Conservation (phyloP, 139 green algal genomes). For the Coccomyxa sp. region DNA sequence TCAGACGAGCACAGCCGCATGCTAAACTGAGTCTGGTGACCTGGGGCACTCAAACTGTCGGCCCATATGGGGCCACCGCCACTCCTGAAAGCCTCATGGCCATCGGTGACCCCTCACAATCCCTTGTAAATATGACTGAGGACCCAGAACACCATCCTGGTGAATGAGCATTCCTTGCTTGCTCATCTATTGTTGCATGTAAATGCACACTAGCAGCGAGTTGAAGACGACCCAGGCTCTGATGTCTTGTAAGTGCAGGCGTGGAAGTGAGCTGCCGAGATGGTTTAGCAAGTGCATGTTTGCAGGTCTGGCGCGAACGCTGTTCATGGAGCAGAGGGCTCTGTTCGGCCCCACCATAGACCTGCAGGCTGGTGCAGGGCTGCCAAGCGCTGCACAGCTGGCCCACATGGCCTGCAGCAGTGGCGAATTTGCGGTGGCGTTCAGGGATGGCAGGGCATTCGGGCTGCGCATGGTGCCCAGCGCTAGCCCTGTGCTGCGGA, state of each 20-base stretch:
- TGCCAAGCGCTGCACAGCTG: constrained; percentile 1
- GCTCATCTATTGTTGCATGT: too few relatives aligned
- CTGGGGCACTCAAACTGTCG: neutral
- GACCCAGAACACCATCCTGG: too few relatives aligned
- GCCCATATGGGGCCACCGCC: neutral
- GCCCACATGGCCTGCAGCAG: neutral
- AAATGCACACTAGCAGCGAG: too few relatives aligned
- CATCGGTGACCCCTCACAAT: neutral
- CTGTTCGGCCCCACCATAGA: neutral
- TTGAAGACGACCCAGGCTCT: too few relatives aligned
- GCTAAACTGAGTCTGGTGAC: constrained; percentile 3
- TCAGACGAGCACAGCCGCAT: neutral
- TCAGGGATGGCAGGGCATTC: neutral
- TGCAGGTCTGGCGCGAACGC: constrained; percentile 2
- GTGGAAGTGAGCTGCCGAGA: too few relatives aligned
- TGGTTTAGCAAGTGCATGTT: neutral
- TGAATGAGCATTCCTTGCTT: too few relatives aligned
- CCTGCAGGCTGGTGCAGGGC: neutral
- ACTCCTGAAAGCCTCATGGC: neutral
- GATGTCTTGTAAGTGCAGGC: too few relatives aligned
- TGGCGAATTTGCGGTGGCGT: constrained; percentile 2
- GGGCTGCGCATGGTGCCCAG: constrained; percentile 5
- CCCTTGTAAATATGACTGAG: too few relatives aligned
- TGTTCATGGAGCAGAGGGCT: constrained; percentile 9
- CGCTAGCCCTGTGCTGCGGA: neutral